Evolutionary conservation across 2,329 filamentous ascomycete species (phyloP).

Genomic region (Aspergillus clavatus): DNA sequence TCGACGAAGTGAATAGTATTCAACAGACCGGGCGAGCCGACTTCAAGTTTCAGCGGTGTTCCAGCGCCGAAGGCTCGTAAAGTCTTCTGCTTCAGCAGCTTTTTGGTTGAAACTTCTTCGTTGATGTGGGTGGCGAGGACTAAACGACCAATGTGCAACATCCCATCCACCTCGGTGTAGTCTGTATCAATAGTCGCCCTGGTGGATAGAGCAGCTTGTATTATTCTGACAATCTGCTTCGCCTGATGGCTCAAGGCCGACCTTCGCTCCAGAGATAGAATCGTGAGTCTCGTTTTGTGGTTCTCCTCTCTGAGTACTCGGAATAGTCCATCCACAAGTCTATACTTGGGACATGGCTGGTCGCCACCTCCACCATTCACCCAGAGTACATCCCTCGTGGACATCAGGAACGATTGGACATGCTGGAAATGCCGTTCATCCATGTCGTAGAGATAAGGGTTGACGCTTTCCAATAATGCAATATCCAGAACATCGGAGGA

Average conservation of each 20-base stretch:
- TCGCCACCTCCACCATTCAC: constrained; percentile 7
- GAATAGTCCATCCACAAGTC: constrained; percentile 11
- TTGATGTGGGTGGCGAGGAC: constrained; percentile 1
- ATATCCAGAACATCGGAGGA: constrained; percentile 1
- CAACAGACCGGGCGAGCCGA: constrained; percentile 15
- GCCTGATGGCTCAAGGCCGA: not conserved
- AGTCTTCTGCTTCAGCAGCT: not conserved
- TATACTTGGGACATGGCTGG: constrained; percentile 5
- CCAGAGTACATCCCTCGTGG: constrained; percentile 7
- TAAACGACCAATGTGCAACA: constrained; percentile 8
- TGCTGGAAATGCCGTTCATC: not conserved
- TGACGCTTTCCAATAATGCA: constrained; percentile 3
- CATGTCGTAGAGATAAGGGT: constrained; percentile 4
- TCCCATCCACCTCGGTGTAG: constrained; percentile 6
- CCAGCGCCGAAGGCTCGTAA: constrained; percentile 2
- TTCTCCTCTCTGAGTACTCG: constrained; percentile 7
- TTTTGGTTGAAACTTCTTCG: not conserved
- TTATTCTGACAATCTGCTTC: constrained; percentile 2
- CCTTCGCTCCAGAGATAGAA: constrained; percentile 2
- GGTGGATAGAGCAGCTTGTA: not conserved
- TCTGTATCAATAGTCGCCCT: constrained; percentile 1
- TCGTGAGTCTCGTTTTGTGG: constrained; percentile 1
- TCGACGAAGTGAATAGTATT: constrained; percentile 16
- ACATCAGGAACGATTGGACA: constrained; percentile 1
- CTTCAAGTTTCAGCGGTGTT: constrained; percentile 10